Evolutionary conservation across 768 basidiomycete genomes (phyloP), one percentile per base, ranked within the genome.

Genomic region (Gymnopilus dilepis): DNA sequence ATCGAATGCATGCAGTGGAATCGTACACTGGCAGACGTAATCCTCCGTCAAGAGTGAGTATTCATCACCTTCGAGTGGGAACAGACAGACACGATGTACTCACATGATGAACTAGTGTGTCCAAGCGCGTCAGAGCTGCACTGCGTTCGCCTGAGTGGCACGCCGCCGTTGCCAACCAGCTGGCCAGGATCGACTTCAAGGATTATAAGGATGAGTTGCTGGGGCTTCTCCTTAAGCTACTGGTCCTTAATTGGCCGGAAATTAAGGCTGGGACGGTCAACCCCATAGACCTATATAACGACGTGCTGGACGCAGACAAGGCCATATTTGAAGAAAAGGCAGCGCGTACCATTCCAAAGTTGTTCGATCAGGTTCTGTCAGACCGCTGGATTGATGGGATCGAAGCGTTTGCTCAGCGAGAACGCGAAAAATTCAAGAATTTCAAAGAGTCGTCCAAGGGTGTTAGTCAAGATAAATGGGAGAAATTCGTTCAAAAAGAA

Each of bases 1-100:
- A 38, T 56, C 22, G 40, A 41, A 19, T 38, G 37, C 31, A 53
- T 38, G 51, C n/a, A 53, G 21, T 47, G 45, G 45, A 47, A 47
- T 26, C 45, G 45, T 13, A 24, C 45, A 12, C 45, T 47, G 12
- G 24, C 24, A 28, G 45, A 47, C 45, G 24, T 47, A 0, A 15
- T 47, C 28, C 22, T 47, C 28, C 45, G 24, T 17, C 45, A 47
- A 28, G 45, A 47, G 45, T 47, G n/a, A 47, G 45, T 17, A 9
- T n/a, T 6, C 28, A 28, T 12, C 6, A 26, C 28, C 11, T 5
- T 2, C 13, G 8, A 9, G 15, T 15, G 34, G 15, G 9, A 9
- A 3, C 34, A n/a, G n/a, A n/a, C n/a, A n/a, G n/a, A n/a, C n/a
- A n/a, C 7, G 15, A 9, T 37, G 9, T 3, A 37, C 34, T 37